Evolutionary conservation across 768 basidiomycete genomes (phyloP).

Genomic region (Leccinum sublutescens): DNA sequence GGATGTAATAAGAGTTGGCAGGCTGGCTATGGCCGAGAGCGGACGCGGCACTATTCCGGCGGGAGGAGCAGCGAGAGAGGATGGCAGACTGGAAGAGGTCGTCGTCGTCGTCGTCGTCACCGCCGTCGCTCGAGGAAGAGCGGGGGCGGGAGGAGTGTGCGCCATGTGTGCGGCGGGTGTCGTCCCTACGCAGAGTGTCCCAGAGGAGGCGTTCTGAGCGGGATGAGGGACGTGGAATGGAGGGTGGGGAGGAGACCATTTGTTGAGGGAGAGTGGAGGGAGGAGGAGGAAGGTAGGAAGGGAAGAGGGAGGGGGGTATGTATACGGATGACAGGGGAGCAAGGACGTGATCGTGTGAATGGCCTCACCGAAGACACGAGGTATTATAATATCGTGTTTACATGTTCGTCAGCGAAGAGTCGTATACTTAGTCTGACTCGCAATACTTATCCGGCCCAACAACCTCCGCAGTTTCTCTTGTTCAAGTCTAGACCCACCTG

Average conservation of each 20-base stretch:
- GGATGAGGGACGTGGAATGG: conserved; percentile 40
- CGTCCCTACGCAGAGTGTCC: conserved; percentile 53
- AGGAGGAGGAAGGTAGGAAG: conserved; percentile 1
- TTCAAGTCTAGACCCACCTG: neutral
- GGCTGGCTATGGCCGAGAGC: conserved; percentile 8
- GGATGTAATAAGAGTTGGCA: conserved; percentile 29
- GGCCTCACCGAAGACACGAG: neutral
- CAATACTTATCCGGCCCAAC: neutral
- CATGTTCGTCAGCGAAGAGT: neutral
- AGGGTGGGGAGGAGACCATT: conserved; percentile 11
- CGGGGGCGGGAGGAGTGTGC: conserved; percentile 22
- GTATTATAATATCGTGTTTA: neutral
- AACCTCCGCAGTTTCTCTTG: neutral
- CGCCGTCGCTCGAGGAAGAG: conserved; percentile 25
- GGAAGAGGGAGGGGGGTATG: conserved; percentile 8
- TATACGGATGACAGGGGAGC: conserved; percentile 29
- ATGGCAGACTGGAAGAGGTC: conserved; percentile 30
- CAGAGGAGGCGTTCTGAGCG: conserved; percentile 56
- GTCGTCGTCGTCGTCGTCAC: conserved; percentile 23
- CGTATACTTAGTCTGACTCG: neutral
- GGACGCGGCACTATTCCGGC: conserved; percentile 23
- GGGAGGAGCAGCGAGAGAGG: conserved; percentile 21
- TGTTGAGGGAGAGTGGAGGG: conserved; percentile 11
- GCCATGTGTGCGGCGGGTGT: conserved; percentile 35
- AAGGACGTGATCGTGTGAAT: conserved; percentile 5